Evolutionary conservation across 192 early-diverging fungal species (phyloP).

Genomic region (Podila epigama): DNA sequence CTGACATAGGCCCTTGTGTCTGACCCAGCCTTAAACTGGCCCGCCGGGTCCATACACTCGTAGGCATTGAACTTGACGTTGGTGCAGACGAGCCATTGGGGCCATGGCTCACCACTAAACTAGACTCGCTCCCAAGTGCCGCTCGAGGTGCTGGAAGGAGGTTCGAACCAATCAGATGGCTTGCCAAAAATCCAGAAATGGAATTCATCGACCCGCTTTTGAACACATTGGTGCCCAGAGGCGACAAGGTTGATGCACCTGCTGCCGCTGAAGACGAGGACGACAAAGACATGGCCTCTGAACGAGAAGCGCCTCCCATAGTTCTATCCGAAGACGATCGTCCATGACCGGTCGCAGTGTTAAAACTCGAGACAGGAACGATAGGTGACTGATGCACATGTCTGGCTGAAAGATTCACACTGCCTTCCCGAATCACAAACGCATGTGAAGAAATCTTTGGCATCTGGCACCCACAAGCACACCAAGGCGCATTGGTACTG

Average conservation of each 20-base stretch:
- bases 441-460: constrained; percentile 46
- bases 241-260: not conserved
- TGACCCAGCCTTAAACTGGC: too few relatives aligned
- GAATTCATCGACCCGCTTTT: constrained; percentile 39
- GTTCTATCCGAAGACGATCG: constrained; percentile 32
- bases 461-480: constrained; percentile 35
- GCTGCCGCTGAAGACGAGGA: too few relatives aligned
- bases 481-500: constrained; percentile 12
- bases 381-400: constrained; percentile 12
- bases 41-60: not conserved
- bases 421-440: constrained; percentile 32
- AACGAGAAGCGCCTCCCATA: too few relatives aligned
- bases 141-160: constrained; percentile 7
- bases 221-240: constrained; percentile 6
- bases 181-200: constrained; percentile 39
- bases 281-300: too few relatives aligned
- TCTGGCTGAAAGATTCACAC: constrained; percentile 13
- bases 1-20: too few relatives aligned
- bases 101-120: constrained; percentile 15
- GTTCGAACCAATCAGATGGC: constrained; percentile 16
- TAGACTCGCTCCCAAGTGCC: constrained; percentile 11
- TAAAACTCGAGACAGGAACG: not conserved
- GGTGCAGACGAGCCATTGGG: not conserved
- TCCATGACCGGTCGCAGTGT: not conserved
- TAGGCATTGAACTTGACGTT: not conserved